Evolutionary conservation across 2,329 filamentous ascomycete species (phyloP), one percentile per base, ranked within the genome.

Genomic region (Juglanconis sp.): DNA sequence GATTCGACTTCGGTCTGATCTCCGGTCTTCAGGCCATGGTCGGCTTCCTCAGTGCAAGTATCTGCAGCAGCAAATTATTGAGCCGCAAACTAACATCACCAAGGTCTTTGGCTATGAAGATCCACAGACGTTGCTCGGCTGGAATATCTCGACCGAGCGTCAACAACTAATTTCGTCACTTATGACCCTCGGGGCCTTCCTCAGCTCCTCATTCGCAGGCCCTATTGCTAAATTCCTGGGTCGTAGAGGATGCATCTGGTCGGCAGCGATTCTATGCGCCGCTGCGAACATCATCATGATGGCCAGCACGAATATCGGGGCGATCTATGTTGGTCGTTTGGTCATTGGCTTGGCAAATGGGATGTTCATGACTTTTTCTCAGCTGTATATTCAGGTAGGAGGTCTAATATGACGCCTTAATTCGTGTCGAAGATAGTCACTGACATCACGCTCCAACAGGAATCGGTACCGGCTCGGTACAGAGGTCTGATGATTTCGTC

Each of bases 211-310:
- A 1, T 70, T 73, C 0, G 77, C 77, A 2, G 78, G 78, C 0
- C 67, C 75, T 31, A 74, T 72, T 3, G 74, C 75, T 0, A 64
- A 66, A 1, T 65, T 67, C 61, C 11, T 77, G 65, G 65, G 68
- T 63, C 64, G 74, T 5, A 74, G 72, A 36, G 61, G 69, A 24
- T 73, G 70, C 34, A 71, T 80, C 7, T 79, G 77, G 77, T 62
- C 75, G 4, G 81, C 81, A 2, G 80, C 79, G 59, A n/a, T 79
- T 1, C 68, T 81, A 8, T 83, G 81, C 64, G 76, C 73, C 63
- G 70, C 81, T 3, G 74, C 81, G 15, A 84, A 84, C 63, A 72
- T 83, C 17, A 75, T 85, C 65, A 85, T 85, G 82, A 85, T 85
- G 81, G 75, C 78, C 3, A 83, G 81, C 0, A 77, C 74, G 6